Base-by-base conservation (phyloP, 768 basidiomycete genomes). In the Amyloporia xantha region DNA sequence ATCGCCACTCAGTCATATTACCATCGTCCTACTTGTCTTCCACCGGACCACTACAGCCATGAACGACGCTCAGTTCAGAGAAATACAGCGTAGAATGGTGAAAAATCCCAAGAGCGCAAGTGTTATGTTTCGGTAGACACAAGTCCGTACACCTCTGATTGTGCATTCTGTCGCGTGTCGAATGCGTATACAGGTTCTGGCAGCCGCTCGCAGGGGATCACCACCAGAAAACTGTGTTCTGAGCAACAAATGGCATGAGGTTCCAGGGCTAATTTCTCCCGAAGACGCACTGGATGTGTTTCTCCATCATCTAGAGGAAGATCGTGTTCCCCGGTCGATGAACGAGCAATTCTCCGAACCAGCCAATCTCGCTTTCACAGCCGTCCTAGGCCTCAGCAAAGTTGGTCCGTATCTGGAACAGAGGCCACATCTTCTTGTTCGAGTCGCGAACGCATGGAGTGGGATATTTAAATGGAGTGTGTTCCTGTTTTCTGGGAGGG, bases 391-490 rank as follows among this genome's bases (percentile, higher is more conserved):
- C 2, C 56, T 71, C 12, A 55, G 56, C 28, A 68, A 71, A 47
- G 45, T 62, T 7, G 63, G 58, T 9, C 56, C 53, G 33, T 40
- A 65, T 30, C 46, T 66, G 6, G 48, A 53, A 11, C 55, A 58
- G 24, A 42, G 54, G 9, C 54, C 54, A 1, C 41, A 56, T 7
- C 53, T 65, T 41, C 60, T 59, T 19, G 44, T 54, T 13, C 49
- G 51, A 6, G 54, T 68, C 13, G 49, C 58, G 5, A 47, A 58
- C n/a, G 62, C 59, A 3, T 71, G 69, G 69, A 65, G 62, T 1
- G 66, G 62, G 7, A 55, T 68, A 13, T 69, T 62, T 58, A 66
- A 68, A 50, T 70, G 70, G 68, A 64, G 66, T 43, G 57, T 55
- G 1, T 70, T 60, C 54, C 60, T 71, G 37, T 65, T 59, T 56